Base-by-base conservation (phyloP, 1,139 yeast species). In the Suhomyces taliae region DNA sequence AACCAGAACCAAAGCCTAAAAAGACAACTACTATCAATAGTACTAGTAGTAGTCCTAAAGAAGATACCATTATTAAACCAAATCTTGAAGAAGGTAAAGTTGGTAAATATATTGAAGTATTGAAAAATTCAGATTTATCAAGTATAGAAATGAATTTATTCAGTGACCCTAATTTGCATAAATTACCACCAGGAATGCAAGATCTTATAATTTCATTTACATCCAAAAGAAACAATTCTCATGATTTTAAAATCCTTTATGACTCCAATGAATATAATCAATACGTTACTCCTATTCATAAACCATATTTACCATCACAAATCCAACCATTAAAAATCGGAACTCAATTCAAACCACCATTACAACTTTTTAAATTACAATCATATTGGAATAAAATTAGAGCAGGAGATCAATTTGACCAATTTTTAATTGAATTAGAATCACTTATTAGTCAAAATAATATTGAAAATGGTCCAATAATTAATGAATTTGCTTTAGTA, bases 161-260 rank as follows among this genome's bases (percentile, higher is more conserved):
- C 50, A 63, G 72, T 37, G 76, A 74, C 54, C 47, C 60, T 42
- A 64, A 73, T 47, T 70, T 84, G 50, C 62, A 82, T 37, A 70
- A 68, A 43, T 64, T 83, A 44, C 91, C 93, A 5, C 84, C 89
- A 7, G 95, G 95, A 29, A 78, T 87, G 36, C 91, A 87, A 62
- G 84, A 83, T 56, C 75, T 82, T 49, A 74, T 82, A 1, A 60
- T 79, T 26, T 79, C 86, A 0, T 79, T 75, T 56, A 74, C 77
- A 7, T 66, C 80, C 1, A 70, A 76, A 35, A 65, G 79, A 51
- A 69, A 62, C 47, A 59, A 47, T 29, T 41, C 62, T 7, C 60
- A 57, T 32, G 61, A 58, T 39, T 59, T 64, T 52, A 56, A 62
- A 55, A 53, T 72, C 35, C 60, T 72, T 37, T 52, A 59, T 31